Base-by-base conservation (phyloP, 1,284 basidiomycete species). In the Irpex sp. region DNA sequence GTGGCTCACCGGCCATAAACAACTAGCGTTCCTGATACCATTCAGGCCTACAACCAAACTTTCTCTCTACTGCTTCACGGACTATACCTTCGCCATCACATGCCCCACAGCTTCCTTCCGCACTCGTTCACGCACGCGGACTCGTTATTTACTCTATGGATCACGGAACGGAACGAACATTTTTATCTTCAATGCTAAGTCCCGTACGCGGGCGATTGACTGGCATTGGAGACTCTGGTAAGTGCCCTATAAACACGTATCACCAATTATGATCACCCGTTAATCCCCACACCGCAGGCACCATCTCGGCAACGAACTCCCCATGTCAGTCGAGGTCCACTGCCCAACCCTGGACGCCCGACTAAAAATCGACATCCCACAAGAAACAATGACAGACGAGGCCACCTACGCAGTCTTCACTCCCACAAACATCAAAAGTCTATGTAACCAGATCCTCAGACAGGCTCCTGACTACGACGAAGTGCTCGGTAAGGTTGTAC, bases 181-280 rank as follows among this genome's bases (percentile, higher is more conserved):
- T 11, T 93, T 92, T 68, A 78, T 95, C 67, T 92, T 93, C 74
- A 93, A 94, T 70, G 73, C 77, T 36, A 91, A 88, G 76, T 86
- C 83, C 64, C 84, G 89, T 11, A 85, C 88, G 11, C 79, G 91
- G 59, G 88, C 89, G 1, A 79, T 82, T 34, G 93, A 96, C 73
- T 96, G 93, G 94, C 78, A 86, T 55, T 95, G 93, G 93, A 82
- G 85, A 64, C 75, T 95, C 56, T 92, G 92, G 90, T 88, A 66
- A 59, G 79, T 69, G 11, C 3, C 21, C 21, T 26, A 2, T 3
- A 26, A 26, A 26, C 2, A 26, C 21, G 3, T 26, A 26, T 3
- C 21, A 26, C 21, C 1, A 26, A 26, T 3, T 26, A 26, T 26
- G 21, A 26, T 1, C 21, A 26, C 3, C 21, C 21, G 3, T 3